Base-by-base conservation (phyloP, 2,329 filamentous ascomycete genomes). In the Cadophora malorum region DNA sequence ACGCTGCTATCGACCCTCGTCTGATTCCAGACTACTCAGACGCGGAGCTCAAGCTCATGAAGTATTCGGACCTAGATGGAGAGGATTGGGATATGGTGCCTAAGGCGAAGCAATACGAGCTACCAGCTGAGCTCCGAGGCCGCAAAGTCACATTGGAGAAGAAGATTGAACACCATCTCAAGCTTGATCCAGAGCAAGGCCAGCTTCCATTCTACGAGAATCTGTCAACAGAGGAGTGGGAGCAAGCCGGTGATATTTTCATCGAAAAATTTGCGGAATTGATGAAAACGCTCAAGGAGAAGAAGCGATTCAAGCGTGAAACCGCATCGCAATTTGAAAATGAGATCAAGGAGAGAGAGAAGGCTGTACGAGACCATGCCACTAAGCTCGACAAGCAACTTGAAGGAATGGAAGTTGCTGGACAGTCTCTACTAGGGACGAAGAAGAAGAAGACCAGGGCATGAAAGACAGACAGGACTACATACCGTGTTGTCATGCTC, bases 181-280 rank as follows among this genome's bases (percentile, higher is more conserved):
- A n/a, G n/a, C 45, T 60, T 7, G 23, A 60, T 38, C 14, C 58
- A 8, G 56, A 69, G 0, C 47, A 66, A 0, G 68, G 55, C 2
- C 67, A 70, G 33, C 31, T 50, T 49, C 61, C 67, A 6, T 73
- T 77, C 63, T 77, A 74, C 52, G 65, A 59, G 28, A 41, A 64
- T 6, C 59, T 79, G 55, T 63, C 74, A 4, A 72, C 68, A 4
- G 64, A 68, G 6, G 76, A 78, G 52, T 79, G 76, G 76, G 76
- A 78, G 21, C 63, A 77, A 49, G 70, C 74, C 1, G 77, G 77
- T 5, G 75, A 78, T 25, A 72, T 72, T 62, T 76, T 79, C 45
- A 64, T 77, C n/a, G 63, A 65, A 1, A 69, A 71, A 38, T 76
- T 79, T 28, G 62, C 56, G 1, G 67, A 70, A 4, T 35, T 76